A percentile compares a stretch with the other conserved stretches of the same genome.
Conservation (phyloP, 2,329 filamentous ascomycete species). For the Tothia fuscella region DNA sequence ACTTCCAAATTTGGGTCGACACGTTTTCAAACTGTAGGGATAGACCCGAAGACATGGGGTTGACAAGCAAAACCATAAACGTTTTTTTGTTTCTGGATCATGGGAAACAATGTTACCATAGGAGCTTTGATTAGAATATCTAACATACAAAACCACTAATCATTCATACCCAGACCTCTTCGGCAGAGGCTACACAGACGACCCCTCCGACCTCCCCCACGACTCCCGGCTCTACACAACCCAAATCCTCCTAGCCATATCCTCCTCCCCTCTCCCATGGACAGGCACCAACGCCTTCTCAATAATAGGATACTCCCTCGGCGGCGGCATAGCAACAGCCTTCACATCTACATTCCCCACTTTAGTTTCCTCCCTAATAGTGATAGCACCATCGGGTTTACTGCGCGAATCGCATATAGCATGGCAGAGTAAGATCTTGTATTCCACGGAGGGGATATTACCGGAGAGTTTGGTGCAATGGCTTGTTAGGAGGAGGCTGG, state of each 20-base stretch:
- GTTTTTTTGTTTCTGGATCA: too few species aligned
- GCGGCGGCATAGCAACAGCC: conserved; percentile 58
- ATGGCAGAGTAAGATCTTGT: conserved; percentile 50
- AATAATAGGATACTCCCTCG: conserved; percentile 68
- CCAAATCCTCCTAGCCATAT: conserved; percentile 58
- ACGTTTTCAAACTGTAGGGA: too few species aligned
- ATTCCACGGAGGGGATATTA: conserved; percentile 32
- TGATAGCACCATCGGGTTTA: conserved; percentile 70
- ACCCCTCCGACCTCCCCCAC: conserved; percentile 50
- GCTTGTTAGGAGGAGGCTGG: conserved; percentile 3
- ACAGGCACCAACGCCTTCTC: conserved; percentile 49
- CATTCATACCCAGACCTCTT: conserved; percentile 46
- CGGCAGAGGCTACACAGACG: conserved; percentile 67
- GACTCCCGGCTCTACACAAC: conserved; percentile 61
- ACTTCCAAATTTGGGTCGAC: too few species aligned
- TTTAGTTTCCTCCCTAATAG: conserved; percentile 56
- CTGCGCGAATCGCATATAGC: conserved; percentile 53
- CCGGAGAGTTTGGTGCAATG: conserved; percentile 4
- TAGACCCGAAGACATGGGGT: too few species aligned
- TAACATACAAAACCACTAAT: conserved; percentile 12
- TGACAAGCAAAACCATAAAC: too few species aligned
- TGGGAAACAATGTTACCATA: too few species aligned
- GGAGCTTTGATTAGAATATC: too few species aligned
- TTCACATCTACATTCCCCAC: conserved; percentile 60
- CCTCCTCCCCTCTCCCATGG: conserved; percentile 60